Percentiles rank a stretch among this genome's conserved stretches.
Conservation (phyloP, 257 asterid species). For the Cordia subcordata region DNA sequence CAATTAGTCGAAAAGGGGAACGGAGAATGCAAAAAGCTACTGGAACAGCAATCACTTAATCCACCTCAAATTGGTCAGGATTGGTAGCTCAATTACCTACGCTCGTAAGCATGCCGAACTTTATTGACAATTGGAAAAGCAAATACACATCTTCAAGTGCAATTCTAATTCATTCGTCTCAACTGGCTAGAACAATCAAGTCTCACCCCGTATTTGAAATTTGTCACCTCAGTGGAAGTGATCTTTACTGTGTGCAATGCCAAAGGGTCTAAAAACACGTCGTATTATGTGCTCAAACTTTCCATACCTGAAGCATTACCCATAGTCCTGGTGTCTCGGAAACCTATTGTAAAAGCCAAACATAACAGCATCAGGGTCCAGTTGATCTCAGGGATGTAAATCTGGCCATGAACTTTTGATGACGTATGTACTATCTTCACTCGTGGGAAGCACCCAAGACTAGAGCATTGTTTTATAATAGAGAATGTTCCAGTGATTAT, state of each 20-base stretch:
- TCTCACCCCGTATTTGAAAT: no score
- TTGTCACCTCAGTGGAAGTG: not conserved
- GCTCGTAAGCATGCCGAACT: no score
- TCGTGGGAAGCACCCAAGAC: slow-evolving; percentile 84
- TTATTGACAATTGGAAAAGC: no score
- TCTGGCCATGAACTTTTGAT: slow-evolving; percentile 83
- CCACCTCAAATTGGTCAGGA: no score
- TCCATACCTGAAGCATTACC: slow-evolving; percentile 92
- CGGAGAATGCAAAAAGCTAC: no score
- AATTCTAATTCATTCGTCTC: no score
- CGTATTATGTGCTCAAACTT: not conserved
- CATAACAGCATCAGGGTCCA: slow-evolving; percentile 82
- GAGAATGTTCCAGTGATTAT: slow-evolving; percentile 91
- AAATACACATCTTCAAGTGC: no score
- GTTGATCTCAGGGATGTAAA: slow-evolving; percentile 90
- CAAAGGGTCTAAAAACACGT: not conserved
- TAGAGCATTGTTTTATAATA: slow-evolving; percentile 86
- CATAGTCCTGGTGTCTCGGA: slow-evolving; percentile 77
- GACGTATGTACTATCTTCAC: slow-evolving; percentile 86
- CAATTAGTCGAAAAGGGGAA: no score
- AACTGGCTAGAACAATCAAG: no score
- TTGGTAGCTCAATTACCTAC: no score
- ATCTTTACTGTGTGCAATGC: not conserved
- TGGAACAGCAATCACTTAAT: no score
- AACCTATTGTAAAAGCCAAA: slow-evolving; percentile 85